Conservation (phyloP, 2,329 filamentous ascomycete genomes). For the Epichloe hybrida region DNA sequence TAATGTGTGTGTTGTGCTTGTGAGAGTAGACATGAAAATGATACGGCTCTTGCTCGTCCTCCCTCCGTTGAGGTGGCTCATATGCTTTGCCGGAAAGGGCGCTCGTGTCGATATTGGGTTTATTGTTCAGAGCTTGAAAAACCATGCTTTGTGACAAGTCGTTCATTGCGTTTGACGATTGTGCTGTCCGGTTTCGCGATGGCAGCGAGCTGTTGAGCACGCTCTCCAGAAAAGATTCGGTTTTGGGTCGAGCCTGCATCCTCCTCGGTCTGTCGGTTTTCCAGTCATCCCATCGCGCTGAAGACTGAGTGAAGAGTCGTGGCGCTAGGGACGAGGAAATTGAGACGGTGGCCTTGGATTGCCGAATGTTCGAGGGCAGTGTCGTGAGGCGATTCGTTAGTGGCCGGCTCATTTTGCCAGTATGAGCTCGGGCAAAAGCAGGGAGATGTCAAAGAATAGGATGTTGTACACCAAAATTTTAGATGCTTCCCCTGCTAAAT, state of each 20-base stretch:
- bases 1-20: conserved; percentile 94
- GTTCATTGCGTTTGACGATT: conserved; percentile 18
- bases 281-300: conserved; percentile 15
- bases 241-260: conserved; percentile 13
- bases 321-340: conserved; percentile 11
- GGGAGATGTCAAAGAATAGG: not conserved
- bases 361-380: conserved; percentile 20
- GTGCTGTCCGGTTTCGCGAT: conserved; percentile 6
- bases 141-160: conserved; percentile 25
- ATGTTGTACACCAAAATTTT: not conserved
- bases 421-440: conserved; percentile 6
- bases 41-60: conserved; percentile 47
- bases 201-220: conserved; percentile 18
- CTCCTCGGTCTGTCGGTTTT: conserved; percentile 11
- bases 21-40: conserved; percentile 78
- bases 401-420: conserved; percentile 29
- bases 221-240: conserved; percentile 19
- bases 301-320: conserved; percentile 28
- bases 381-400: conserved; percentile 29
- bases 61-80: conserved; percentile 14
- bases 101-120: conserved; percentile 21
- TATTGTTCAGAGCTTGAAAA: conserved; percentile 22
- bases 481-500: not conserved
- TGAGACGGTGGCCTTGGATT: conserved; percentile 10
- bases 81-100: conserved; percentile 13